Evolutionary conservation across 495 filamentous ascomycete genomes (phyloP).

Genomic region (Podospora pseudocomata): DNA sequence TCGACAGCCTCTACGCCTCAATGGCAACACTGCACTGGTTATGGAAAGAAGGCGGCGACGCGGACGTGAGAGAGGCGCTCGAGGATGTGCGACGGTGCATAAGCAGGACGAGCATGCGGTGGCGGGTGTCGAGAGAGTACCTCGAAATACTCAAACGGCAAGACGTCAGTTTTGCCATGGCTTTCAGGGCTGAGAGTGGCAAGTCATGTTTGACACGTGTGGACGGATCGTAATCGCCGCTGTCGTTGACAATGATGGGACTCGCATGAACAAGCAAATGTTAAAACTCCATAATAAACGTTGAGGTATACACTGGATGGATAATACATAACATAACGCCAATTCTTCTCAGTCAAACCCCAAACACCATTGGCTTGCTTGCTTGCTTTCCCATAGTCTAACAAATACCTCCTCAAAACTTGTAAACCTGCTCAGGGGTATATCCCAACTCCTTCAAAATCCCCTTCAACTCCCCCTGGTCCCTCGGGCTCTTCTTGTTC

Average conservation of each 20-base stretch:
- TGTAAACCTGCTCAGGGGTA: constrained; percentile 90
- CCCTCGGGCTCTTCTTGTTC: constrained; percentile 77
- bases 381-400: constrained; percentile 12
- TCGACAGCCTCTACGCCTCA: constrained; percentile 26
- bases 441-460: constrained; percentile 88
- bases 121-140: constrained; percentile 26
- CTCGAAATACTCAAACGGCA: constrained; percentile 19
- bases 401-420: constrained; percentile 60
- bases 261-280: no score
- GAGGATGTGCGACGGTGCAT: constrained; percentile 19
- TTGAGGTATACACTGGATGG: neutral
- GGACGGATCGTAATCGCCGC: no score
- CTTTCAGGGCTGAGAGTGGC: constrained; percentile 5
- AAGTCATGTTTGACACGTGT: neutral
- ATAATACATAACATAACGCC: neutral
- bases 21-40: constrained; percentile 28
- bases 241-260: no score
- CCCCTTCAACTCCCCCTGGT: constrained; percentile 88
- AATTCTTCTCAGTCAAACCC: neutral
- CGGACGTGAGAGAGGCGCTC: constrained; percentile 9
- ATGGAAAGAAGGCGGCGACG: constrained; percentile 27
- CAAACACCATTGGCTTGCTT: neutral
- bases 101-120: constrained; percentile 14
- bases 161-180: constrained; percentile 21
- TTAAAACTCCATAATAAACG: neutral